Percentiles rank a stretch among this genome's conserved stretches.
Conservation (phyloP, 2,329 filamentous ascomycete species). For the Botrytis deweyae region DNA sequence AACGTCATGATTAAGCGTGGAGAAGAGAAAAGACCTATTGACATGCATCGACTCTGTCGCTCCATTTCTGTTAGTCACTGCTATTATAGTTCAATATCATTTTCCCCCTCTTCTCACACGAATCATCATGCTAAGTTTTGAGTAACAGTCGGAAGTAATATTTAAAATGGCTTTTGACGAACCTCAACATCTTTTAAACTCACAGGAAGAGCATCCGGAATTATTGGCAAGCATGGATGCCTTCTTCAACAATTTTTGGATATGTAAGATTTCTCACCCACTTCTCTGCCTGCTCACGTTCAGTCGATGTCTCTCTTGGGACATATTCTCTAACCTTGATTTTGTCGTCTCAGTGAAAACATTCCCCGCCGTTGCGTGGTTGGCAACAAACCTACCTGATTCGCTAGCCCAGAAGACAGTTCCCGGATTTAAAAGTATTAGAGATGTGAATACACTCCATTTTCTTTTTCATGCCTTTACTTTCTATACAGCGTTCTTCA, state of each 20-base stretch:
- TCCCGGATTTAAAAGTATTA: background rate
- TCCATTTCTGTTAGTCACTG: background rate
- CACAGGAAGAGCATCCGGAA: background rate
- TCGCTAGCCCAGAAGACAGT: background rate
- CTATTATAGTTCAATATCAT: no score
- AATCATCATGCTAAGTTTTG: background rate
- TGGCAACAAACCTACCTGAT: background rate
- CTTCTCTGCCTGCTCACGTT: accelerated
- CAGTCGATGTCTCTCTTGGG: background rate
- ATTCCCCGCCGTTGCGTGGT: background rate
- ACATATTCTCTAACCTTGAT: background rate
- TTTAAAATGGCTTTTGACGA: constrained; percentile 1
- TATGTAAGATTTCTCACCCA: background rate
- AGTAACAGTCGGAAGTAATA: background rate
- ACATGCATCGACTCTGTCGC: constrained; percentile 2
- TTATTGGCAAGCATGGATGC: background rate
- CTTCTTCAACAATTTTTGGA: background rate
- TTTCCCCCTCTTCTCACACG: background rate
- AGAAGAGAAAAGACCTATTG: background rate
- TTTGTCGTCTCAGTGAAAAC: background rate
- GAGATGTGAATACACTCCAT: background rate
- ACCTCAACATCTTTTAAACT: background rate
- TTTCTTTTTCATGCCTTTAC: no score
- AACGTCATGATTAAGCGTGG: background rate
- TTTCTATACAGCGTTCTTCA: accelerated